phyloP scores from a whole-genome alignment of 2,329 filamentous ascomycete species.

The Botryotinia globosa region DNA sequence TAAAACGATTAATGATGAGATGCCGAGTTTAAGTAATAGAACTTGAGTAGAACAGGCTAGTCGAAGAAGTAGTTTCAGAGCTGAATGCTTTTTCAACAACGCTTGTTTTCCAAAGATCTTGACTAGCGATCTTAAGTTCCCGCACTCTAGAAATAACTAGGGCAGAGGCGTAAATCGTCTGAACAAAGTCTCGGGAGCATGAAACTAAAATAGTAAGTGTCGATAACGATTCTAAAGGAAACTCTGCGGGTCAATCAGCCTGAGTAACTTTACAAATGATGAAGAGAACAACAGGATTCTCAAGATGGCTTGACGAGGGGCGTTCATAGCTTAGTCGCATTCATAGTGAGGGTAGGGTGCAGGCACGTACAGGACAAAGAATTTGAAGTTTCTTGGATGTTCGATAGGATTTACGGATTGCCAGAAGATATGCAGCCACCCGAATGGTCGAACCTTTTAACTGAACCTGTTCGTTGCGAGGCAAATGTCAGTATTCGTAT shows the following conservation, averaged over 20 bases:
- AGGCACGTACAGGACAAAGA: constrained; percentile 31
- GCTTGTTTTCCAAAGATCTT: constrained; percentile 15
- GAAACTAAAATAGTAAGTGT: constrained; percentile 33
- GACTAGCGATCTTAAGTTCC: constrained; percentile 17
- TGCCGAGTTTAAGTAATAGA: constrained; percentile 14
- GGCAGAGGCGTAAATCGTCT: constrained; percentile 25
- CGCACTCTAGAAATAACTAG: constrained; percentile 13
- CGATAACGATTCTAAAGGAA: constrained; percentile 6
- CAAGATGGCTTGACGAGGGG: constrained; percentile 17
- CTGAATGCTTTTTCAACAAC: constrained; percentile 13
- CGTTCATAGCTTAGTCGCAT: constrained; percentile 16
- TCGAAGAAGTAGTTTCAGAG: constrained; percentile 18
- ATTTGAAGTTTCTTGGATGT: constrained; percentile 35
- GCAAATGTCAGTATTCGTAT: constrained; percentile 26
- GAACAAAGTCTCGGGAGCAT: constrained; percentile 36
- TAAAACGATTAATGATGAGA: constrained; percentile 14
- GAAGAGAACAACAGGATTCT: constrained; percentile 1
- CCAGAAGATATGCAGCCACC: constrained; percentile 39
- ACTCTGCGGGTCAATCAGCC: constrained; percentile 13
- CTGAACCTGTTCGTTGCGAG: constrained; percentile 34
- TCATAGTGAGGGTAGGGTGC: constrained; percentile 23
- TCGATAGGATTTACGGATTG: constrained; percentile 27
- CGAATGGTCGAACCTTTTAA: constrained; percentile 23
- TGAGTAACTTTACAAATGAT: constrained; percentile 3
- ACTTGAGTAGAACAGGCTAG: constrained; percentile 13